phyloP scores from a whole-genome alignment of 352 stramenopile species.

The Elongisporangium undulatum region DNA sequence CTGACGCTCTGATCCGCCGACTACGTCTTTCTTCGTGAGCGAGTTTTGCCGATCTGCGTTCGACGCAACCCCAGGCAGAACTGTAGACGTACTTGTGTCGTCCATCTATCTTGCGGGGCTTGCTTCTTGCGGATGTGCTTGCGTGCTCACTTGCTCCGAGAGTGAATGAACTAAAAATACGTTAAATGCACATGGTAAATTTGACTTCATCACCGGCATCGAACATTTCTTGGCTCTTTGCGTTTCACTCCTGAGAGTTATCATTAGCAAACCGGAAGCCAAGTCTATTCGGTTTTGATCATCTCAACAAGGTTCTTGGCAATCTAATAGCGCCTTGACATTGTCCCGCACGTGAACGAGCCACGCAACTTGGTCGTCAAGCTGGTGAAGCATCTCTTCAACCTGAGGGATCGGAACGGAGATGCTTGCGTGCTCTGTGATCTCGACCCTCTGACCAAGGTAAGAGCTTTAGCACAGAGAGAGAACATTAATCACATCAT shows the following conservation, averaged over 20 bases:
- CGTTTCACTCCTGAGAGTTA: slow-evolving; percentile 13
- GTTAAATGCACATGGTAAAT: background rate
- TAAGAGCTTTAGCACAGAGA: slow-evolving; percentile 33
- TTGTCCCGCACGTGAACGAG: slow-evolving; percentile 73
- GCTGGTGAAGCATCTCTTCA: slow-evolving; percentile 69
- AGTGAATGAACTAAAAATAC: background rate
- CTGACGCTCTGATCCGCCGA: slow-evolving; percentile 24
- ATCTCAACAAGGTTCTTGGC: slow-evolving; percentile 36
- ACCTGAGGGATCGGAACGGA: slow-evolving; percentile 68
- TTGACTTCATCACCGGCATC: background rate
- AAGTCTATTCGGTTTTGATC: slow-evolving; percentile 16
- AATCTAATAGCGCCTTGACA: slow-evolving; percentile 66
- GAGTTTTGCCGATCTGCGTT: background rate
- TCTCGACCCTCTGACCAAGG: slow-evolving; percentile 73
- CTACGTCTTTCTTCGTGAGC: background rate
- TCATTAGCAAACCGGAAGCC: background rate
- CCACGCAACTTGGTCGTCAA: slow-evolving; percentile 61
- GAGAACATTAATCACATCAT: background rate
- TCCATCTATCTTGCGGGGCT: background rate
- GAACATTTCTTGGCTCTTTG: background rate
- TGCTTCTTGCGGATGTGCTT: background rate
- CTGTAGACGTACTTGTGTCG: background rate
- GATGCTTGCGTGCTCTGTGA: slow-evolving; percentile 66
- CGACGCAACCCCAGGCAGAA: background rate
- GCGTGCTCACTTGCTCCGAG: background rate